Base-by-base conservation (phyloP, 2,329 filamentous ascomycete genomes). In the Fusarium sp. region DNA sequence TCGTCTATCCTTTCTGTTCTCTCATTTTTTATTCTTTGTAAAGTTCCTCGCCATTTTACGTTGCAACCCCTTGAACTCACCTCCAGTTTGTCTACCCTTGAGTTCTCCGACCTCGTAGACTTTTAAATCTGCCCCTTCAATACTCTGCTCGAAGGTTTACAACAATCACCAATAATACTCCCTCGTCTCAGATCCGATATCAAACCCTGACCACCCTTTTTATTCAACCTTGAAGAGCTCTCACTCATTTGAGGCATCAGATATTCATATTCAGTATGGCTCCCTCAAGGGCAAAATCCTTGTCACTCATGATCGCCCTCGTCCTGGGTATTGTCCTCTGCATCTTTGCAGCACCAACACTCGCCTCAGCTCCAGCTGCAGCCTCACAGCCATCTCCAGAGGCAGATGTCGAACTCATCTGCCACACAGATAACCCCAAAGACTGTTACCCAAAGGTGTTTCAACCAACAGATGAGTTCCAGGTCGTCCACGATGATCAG, bases 381-480 rank as follows among this genome's bases (percentile, higher is more conserved):
- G 73, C 82, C n/a, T 70, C 78, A 58, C 68, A 69, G 41, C 78
- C 48, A 69, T 79, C 83, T 55, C 79, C 80, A 42, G 79, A 83
- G 11, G 81, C 84, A 66, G 82, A 86, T 39, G 78, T 81, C n/a
- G 88, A 91, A 45, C 82, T 92, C 62, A 92, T 93, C 80, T 93
- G 91, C 74, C 90, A 91, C 79, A 89, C 88, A 47, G 83, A 86
- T 54, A 85, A 91, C 75, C 83, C 85, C 1, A 81, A 85, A 51
- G 90, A 92, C 66, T 93, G 91, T 80, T 93, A 93, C 74, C 90
- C 91, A 4, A 87, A 86, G 54, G 71, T 91, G 5, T 93, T 93
- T 69, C 84, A 88, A 63, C 84, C 91, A 3, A 93, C 91, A 3
- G 82, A 90, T 54, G 86, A 92, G 64, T 93, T 93, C 73, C 90